Conservation (phyloP, 768 basidiomycete genomes). For the Royoungia palumana region DNA sequence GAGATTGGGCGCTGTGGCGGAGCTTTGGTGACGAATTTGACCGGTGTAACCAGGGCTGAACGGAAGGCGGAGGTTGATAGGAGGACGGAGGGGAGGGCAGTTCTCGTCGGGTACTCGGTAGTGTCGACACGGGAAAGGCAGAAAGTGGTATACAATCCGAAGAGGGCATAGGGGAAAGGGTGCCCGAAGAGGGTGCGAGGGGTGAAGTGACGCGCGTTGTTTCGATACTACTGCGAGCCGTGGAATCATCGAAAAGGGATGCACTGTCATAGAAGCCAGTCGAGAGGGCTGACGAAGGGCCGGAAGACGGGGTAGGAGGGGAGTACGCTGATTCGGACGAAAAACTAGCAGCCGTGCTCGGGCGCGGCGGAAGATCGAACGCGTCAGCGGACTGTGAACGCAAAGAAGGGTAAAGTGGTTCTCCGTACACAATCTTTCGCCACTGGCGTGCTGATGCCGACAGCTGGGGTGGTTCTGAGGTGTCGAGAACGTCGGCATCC, state of each 20-base stretch:
- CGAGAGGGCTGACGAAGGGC: slow-evolving; percentile 37
- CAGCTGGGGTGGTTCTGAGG: slow-evolving; percentile 21
- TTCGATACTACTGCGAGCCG: slow-evolving; percentile 10
- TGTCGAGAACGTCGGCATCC: slow-evolving; percentile 33
- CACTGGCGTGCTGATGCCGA: slow-evolving; percentile 38
- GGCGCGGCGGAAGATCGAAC: slow-evolving; percentile 24
- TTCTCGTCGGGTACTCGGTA: slow-evolving; percentile 20
- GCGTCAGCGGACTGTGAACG: slow-evolving; percentile 27
- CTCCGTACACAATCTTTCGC: slow-evolving; percentile 42
- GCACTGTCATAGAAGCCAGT: slow-evolving; percentile 22
- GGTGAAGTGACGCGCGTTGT: slow-evolving; percentile 14
- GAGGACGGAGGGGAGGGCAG: slow-evolving; percentile 31
- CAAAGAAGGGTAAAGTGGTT: slow-evolving; percentile 40
- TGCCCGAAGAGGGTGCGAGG: slow-evolving; percentile 17
- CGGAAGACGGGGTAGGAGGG: slow-evolving; percentile 33
- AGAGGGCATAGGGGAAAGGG: slow-evolving; percentile 29
- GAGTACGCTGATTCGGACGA: slow-evolving; percentile 48
- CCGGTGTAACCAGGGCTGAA: slow-evolving; percentile 30
- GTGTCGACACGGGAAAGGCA: slow-evolving; percentile 18
- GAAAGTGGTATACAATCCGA: slow-evolving; percentile 29
- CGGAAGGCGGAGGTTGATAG: slow-evolving; percentile 28
- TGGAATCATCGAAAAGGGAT: slow-evolving; percentile 22
- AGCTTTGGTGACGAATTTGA: slow-evolving; percentile 39
- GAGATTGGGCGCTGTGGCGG: slow-evolving; percentile 14
- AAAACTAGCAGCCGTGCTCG: slow-evolving; percentile 37